These are phyloP conservation scores for Elongisporangium undulatum DNA, from an alignment of 352 stramenopile species.

Conservation along the genomic window DNA sequence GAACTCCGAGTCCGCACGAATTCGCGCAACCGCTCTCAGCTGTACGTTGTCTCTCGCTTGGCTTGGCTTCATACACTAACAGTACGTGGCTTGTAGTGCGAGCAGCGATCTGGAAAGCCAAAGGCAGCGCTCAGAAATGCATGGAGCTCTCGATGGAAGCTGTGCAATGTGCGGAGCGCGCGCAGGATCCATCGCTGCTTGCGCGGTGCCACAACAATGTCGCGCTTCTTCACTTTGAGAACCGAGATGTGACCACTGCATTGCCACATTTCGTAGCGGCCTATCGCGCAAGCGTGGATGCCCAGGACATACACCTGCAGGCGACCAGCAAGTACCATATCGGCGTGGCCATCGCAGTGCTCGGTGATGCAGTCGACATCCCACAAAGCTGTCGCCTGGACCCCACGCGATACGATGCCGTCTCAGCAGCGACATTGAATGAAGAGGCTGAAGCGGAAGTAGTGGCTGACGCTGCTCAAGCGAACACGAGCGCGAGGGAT, in stretches of 20 bases:
- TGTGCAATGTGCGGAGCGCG: constrained; percentile 14
- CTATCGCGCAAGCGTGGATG: constrained; percentile 21
- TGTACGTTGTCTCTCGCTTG: constrained; percentile 1
- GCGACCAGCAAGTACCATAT: constrained; percentile 40
- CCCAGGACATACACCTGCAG: constrained; percentile 27
- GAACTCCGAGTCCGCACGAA: neutral
- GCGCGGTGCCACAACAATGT: constrained; percentile 38
- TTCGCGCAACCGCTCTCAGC: neutral
- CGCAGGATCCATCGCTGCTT: constrained; percentile 16
- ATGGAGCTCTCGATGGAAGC: constrained; percentile 7
- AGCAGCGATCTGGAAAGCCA: constrained; percentile 19
- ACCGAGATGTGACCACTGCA: constrained; percentile 15
- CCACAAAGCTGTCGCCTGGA: constrained; percentile 1
- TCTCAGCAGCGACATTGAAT: constrained; percentile 6
- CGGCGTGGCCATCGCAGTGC: constrained; percentile 22
- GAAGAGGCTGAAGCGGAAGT: constrained; percentile 8
- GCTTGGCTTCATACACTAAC: neutral
- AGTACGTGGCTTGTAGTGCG: constrained; percentile 23
- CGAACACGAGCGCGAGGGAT: constrained; percentile 17
- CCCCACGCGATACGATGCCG: constrained; percentile 3
- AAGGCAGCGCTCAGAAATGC: constrained; percentile 6
- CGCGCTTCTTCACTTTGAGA: constrained; percentile 26
- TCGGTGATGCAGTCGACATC: constrained; percentile 11
- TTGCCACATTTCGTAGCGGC: constrained; percentile 29
- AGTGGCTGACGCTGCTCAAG: neutral